Evolutionary conservation across 139 green algal species (phyloP).

Genomic region (Penium margaritaceum): DNA sequence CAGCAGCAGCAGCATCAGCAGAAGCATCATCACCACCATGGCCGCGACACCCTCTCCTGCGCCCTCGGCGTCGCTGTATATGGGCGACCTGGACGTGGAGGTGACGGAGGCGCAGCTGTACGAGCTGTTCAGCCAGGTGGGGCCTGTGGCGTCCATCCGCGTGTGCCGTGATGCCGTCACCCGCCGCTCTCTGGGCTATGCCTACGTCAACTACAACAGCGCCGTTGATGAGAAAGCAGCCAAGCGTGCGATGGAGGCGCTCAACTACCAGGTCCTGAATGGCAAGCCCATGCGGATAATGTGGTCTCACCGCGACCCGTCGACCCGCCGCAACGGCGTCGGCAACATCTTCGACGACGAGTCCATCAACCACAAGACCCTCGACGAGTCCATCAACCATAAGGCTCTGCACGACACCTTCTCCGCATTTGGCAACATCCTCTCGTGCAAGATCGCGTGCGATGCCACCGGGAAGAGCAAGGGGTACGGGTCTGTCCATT

Average conservation of each 20-base stretch:
- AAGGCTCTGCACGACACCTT: slow-evolving; percentile 60
- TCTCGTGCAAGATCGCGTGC: slow-evolving; percentile 52
- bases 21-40: too few species aligned
- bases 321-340: slow-evolving; percentile 43
- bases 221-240: slow-evolving; percentile 39
- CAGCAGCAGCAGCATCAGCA: too few species aligned
- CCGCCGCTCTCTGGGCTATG: slow-evolving; percentile 52
- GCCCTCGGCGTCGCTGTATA: slow-evolving; percentile 51
- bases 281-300: slow-evolving; percentile 63
- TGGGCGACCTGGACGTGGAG: slow-evolving; percentile 50
- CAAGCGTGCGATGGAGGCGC: slow-evolving; percentile 21
- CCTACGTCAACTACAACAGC: slow-evolving; percentile 58
- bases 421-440: slow-evolving; percentile 50
- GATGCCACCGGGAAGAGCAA: slow-evolving; percentile 43
- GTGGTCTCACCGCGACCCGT: slow-evolving; percentile 53
- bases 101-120: slow-evolving; percentile 56
- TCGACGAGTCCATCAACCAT: slow-evolving; percentile 58
- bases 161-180: slow-evolving; percentile 58
- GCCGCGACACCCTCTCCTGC: too few species aligned
- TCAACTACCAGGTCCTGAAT: slow-evolving; percentile 81
- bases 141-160: slow-evolving; percentile 57
- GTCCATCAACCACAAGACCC: slow-evolving; percentile 58
- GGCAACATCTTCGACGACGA: slow-evolving; percentile 63
- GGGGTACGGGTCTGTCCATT: slow-evolving; percentile 60
- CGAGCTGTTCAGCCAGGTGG: slow-evolving; percentile 52